Base-by-base conservation (phyloP, 1,284 basidiomycete species). In the Puccinia hordei region DNA sequence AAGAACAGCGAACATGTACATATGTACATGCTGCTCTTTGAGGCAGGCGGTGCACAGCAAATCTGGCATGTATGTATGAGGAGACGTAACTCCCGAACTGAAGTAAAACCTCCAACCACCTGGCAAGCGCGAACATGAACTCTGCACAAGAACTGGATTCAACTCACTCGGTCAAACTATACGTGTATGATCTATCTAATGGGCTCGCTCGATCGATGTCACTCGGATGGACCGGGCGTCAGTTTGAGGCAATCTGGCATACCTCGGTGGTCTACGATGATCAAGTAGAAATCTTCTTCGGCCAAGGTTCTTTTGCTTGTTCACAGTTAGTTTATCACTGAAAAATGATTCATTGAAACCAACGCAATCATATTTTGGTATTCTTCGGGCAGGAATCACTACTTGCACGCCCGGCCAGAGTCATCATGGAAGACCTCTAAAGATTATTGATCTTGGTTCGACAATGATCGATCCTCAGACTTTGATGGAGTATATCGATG, bases 231-330 rank as follows among this genome's bases (percentile, higher is more conserved):
- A 84, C 84, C 0, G 85, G 85, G 10, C 77, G 80, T 1, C 82
- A 83, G 19, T 82, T 85, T 24, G 75, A 81, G 35, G 71, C 71
- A 12, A 74, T 82, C 30, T 81, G 85, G 85, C 86, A 87, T 63
- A 86, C 86, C 0, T 83, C 83, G 53, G 82, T 87, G 51, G 85
- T 87, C 6, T 82, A 84, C 13, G 84, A 82, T 81, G 85, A 84
- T 44, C 76, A 79, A 49, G 81, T 84, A 44, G 86, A 87, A 74
- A 82, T 85, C 61, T 87, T 86, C 73, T 87, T 85, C 82, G 86
- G 86, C 1, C 86, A 86, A 78, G 86, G 86, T 35, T 85, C 86
- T 71, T 81, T 30, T 51, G 12, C 38, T 5, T 63, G 81, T 44
- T 73, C 83, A 83, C n/a, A 71, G 13, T 63, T 44, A 9, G 10